Conservation (phyloP, 2,329 filamentous ascomycete species). For the Colletotrichum aenigma region DNA sequence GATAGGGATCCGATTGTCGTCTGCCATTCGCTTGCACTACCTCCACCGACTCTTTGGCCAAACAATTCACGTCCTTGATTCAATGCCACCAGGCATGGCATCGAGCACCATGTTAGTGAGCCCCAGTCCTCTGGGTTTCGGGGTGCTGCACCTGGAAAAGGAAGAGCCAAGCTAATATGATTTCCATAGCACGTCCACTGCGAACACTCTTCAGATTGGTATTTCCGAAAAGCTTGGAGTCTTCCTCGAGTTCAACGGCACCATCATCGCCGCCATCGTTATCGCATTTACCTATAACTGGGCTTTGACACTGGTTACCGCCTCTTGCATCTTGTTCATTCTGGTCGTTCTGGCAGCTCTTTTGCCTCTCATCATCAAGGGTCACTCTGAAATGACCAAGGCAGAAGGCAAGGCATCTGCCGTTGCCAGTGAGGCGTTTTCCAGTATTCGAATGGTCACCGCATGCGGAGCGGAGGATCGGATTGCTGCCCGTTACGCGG, state of each 20-base stretch:
- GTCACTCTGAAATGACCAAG: constrained; percentile 47
- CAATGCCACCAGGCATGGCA: constrained; percentile 65
- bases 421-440: constrained; percentile 65
- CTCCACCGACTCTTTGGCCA: constrained; percentile 67
- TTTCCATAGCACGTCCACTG: constrained; percentile 54
- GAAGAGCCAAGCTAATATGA: not conserved
- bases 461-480: constrained; percentile 66
- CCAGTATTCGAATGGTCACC: constrained; percentile 64
- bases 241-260: constrained; percentile 59
- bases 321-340: constrained; percentile 62
- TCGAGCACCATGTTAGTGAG: constrained; percentile 56
- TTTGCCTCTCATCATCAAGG: constrained; percentile 61
- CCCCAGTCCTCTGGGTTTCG: not conserved
- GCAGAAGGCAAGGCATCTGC: constrained; percentile 63
- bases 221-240: constrained; percentile 67
- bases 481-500: constrained; percentile 56
- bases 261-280: constrained; percentile 56
- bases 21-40: constrained; percentile 67
- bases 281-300: constrained; percentile 64
- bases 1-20: constrained; percentile 66
- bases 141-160: not conserved
- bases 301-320: constrained; percentile 63
- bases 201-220: constrained; percentile 68
- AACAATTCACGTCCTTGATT: constrained; percentile 71
- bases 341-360: constrained; percentile 49